Base-by-base conservation (phyloP, 1,139 yeast genomes). In the Sugiyamaella novakii region DNA sequence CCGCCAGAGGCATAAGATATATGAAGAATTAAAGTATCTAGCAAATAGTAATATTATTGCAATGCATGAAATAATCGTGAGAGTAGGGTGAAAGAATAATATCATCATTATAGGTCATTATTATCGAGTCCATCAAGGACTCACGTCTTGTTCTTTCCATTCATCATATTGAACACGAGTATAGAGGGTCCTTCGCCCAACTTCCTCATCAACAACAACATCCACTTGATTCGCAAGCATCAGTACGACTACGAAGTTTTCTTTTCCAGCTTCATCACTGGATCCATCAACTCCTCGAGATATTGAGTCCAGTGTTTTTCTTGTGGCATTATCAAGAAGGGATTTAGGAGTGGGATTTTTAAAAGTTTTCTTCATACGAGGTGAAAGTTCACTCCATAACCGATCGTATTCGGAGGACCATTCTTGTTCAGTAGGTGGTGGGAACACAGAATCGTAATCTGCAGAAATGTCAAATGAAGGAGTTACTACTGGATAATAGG, bases 211-310 rank as follows among this genome's bases (percentile, higher is more conserved):
- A 56, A 81, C 84, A 51, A 81, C 77, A 59, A 76, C 76, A 65
- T 87, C 96, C n/a, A 84, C 95, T 47, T 75, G 71, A 49, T 87
- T 85, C 33, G 83, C 77, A 61, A 86, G 81, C 72, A 87, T 67
- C 29, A 85, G 83, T 27, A 85, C 77, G 21, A 86, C 80, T 1
- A 82, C 80, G 64, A 84, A 87, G 64, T 86, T 82, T 60, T 79
- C 81, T 51, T 78, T 72, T 1, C 94, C 95, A 29, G 78, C 77
- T 24, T 76, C 81, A 45, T 81, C 87, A 60, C 82, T 78, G 45
- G 82, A 77, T 6, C 95, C 96, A 66, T 87, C 95, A 11, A 87
- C 95, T 4, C 95, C 94, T 56, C 95, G 75, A 44, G 79, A 74
- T 45, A 87, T 83, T 47, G 85, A 78, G 65, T 87, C 95, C 37